Percentiles rank a stretch among this genome's conserved stretches.
phyloP scores from a whole-genome alignment of 1,284 basidiomycete species.

The Leccinum subspadiceum region DNA sequence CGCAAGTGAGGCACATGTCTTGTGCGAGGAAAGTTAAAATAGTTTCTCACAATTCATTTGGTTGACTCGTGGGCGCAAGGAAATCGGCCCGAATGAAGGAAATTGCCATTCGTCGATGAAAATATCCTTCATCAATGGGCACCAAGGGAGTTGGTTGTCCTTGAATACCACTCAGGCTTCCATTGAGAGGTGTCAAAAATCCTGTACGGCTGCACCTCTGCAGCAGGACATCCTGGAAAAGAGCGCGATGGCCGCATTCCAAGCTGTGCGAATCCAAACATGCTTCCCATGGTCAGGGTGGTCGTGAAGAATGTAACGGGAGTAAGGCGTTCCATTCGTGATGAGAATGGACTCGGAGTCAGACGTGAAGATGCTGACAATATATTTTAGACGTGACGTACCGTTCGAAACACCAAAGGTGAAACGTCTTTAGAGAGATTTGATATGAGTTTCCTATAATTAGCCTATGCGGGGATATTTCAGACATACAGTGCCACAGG shows the following conservation, averaged over 20 bases:
- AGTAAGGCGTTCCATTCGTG: conserved; percentile 8
- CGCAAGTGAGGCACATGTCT: conserved; percentile 9
- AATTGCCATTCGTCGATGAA: background rate
- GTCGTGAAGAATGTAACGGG: conserved; percentile 1
- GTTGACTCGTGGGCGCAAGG: background rate
- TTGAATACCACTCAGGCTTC: background rate
- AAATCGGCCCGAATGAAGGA: conserved; percentile 2
- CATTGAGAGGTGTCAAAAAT: background rate
- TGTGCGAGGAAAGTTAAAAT: background rate
- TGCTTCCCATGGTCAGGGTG: conserved; percentile 22
- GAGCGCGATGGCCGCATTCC: conserved; percentile 3
- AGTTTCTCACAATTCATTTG: conserved; percentile 4
- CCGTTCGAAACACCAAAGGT: background rate
- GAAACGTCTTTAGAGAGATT: background rate
- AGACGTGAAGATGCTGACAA: background rate
- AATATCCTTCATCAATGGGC: conserved; percentile 15
- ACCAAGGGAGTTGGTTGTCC: background rate
- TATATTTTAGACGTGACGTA: background rate
- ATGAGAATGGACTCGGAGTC: background rate
- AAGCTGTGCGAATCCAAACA: background rate
- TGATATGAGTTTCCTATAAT: conserved; percentile 1
- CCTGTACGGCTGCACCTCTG: conserved; percentile 3
- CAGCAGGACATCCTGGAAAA: conserved; percentile 7
- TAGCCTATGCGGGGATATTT: conserved; percentile 1
- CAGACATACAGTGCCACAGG: conserved; percentile 8